Evolutionary conservation across 257 asterid genomes (phyloP).

Genomic region (Solanum acaule): DNA sequence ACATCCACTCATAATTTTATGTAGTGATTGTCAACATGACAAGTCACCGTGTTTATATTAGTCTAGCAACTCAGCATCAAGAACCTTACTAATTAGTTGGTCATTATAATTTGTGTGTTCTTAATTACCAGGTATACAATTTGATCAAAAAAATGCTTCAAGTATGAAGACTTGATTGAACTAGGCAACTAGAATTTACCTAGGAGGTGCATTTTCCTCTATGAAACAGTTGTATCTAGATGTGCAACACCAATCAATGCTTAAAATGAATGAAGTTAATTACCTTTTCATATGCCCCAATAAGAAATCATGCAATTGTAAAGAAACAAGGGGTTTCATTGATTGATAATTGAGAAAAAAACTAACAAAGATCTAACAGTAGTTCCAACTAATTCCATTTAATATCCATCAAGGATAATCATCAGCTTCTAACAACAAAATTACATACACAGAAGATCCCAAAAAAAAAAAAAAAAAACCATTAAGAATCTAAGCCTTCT

Average conservation of each 20-base stretch:
- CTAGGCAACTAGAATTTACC: background rate
- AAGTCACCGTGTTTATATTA: background rate
- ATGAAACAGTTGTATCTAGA: background rate
- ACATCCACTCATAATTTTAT: too few relatives aligned
- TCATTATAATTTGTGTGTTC: background rate
- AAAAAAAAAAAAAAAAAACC: too few relatives aligned
- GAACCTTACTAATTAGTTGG: too few relatives aligned
- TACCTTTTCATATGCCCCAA: background rate
- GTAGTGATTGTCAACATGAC: background rate
- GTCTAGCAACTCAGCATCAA: background rate
- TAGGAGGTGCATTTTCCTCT: background rate
- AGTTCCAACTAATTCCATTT: background rate
- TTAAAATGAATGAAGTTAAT: background rate
- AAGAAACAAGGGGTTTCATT: slow-evolving; percentile 1
- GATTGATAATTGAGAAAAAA: background rate
- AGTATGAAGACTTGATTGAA: background rate
- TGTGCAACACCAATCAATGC: background rate
- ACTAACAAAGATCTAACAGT: too few relatives aligned
- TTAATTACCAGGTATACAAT: background rate
- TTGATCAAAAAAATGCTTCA: too few relatives aligned
- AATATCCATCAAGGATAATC: background rate
- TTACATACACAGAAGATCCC: background rate
- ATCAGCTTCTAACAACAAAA: background rate
- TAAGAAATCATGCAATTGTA: background rate
- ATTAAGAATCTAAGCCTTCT: background rate